A percentile compares a stretch with the other conserved stretches of the same genome.
These are phyloP conservation scores for Besnoitia besnoiti DNA, from an alignment of 169 alveolate genomes.

Conservation along the genomic window DNA sequence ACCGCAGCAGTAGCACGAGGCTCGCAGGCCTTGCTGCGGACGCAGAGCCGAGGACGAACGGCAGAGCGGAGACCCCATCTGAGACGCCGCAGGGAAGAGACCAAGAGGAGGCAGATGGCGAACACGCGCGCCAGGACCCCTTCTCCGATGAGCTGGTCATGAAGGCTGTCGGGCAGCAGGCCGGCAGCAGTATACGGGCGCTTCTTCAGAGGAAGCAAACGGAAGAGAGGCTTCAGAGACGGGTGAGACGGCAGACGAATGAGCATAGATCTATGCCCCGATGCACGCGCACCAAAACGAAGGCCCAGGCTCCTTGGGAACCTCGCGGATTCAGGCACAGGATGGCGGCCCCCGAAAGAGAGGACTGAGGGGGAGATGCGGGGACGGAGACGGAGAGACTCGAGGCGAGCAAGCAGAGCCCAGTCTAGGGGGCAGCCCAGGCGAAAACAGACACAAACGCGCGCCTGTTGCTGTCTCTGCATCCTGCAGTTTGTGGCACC, in stretches of 20 bases:
- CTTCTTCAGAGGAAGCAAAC: background rate
- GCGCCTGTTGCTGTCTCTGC: background rate
- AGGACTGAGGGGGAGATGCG: background rate
- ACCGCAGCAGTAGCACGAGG: background rate
- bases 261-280: too few relatives aligned
- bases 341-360: too few relatives aligned
- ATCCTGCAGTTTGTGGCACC: background rate
- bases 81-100: background rate
- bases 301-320: too few relatives aligned
- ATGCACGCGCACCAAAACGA: too few relatives aligned
- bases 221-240: constrained; percentile 18
- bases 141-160: constrained; percentile 31
- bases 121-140: background rate
- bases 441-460: too few relatives aligned
- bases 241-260: background rate
- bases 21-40: background rate
- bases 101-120: background rate
- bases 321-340: too few relatives aligned
- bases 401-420: too few relatives aligned
- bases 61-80: too few relatives aligned
- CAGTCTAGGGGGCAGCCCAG: too few relatives aligned
- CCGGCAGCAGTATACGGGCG: constrained; percentile 5
- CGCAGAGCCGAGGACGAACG: background rate
- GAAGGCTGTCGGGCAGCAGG: constrained; percentile 38
- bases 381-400: background rate